Conservation (phyloP, 164 flowering plant genomes). For the Aristolochia californica region DNA sequence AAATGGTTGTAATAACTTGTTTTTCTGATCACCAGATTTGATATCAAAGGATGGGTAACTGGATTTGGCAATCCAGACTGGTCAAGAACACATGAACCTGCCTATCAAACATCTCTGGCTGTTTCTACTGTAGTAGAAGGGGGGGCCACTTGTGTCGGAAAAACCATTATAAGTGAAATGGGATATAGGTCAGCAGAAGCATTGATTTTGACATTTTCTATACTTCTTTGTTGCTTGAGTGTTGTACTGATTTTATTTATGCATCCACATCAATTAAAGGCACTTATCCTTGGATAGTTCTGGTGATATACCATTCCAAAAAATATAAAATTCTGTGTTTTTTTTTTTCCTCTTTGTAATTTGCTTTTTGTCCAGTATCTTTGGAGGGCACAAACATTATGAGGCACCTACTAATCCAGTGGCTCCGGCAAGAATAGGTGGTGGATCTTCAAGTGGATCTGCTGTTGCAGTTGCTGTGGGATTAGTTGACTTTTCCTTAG, state of each 20-base stretch:
- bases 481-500: conserved; percentile 78
- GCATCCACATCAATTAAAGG: no score
- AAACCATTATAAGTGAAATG: conserved; percentile 82
- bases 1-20: background rate
- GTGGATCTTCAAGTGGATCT: conserved; percentile 92
- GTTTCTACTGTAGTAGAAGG: conserved; percentile 71
- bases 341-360: no score
- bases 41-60: conserved; percentile 76
- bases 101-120: conserved; percentile 49
- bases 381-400: conserved; percentile 76
- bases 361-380: no score
- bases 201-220: background rate
- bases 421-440: conserved; percentile 51
- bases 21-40: conserved; percentile 47
- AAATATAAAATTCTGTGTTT: no score
- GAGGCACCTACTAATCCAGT: conserved; percentile 81
- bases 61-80: conserved; percentile 93
- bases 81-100: conserved; percentile 68
- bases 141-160: conserved; percentile 85
- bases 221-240: background rate
- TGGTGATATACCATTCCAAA: no score
- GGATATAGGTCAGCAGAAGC: conserved; percentile 47
- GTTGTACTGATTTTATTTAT: background rate
- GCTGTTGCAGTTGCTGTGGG: conserved; percentile 87
- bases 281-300: no score